Evolutionary conservation across 345 rosid species (phyloP).

Genomic region (Boechera retrofracta): DNA sequence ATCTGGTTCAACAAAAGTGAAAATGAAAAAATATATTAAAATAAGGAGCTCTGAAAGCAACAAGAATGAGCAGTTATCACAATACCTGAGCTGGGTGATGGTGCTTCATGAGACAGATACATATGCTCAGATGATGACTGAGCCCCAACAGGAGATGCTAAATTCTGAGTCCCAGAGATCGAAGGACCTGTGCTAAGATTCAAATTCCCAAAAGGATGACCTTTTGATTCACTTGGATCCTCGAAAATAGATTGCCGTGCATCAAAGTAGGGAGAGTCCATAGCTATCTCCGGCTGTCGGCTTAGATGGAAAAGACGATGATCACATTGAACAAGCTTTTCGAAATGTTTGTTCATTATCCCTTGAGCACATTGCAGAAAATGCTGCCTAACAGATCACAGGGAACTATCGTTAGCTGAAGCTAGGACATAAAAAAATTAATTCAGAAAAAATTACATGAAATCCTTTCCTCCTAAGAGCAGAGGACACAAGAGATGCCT

Average conservation of each 20-base stretch:
- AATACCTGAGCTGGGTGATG: slow-evolving; percentile 91
- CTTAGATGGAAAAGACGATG: slow-evolving; percentile 82
- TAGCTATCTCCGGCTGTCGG: slow-evolving; percentile 69
- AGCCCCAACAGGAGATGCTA: slow-evolving; percentile 67
- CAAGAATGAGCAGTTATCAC: slow-evolving; percentile 3
- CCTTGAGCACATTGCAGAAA: slow-evolving; percentile 95
- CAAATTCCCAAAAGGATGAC: slow-evolving; percentile 52
- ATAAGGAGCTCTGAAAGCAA: slow-evolving; percentile 5
- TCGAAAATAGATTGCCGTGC: slow-evolving; percentile 64
- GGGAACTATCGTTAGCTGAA: slow-evolving; percentile 17
- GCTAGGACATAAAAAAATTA: not conserved
- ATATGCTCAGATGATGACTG: slow-evolving; percentile 74
- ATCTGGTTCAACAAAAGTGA: not conserved
- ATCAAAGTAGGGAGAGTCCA: slow-evolving; percentile 89
- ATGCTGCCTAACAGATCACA: slow-evolving; percentile 67
- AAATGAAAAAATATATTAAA: not conserved
- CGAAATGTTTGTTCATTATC: slow-evolving; percentile 83
- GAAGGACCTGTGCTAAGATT: slow-evolving; percentile 51
- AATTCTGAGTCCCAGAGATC: slow-evolving; percentile 61
- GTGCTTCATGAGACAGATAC: slow-evolving; percentile 73
- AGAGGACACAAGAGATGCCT: slow-evolving; percentile 21
- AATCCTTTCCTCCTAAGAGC: slow-evolving; percentile 6
- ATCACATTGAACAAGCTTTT: slow-evolving; percentile 96
- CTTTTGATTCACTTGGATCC: slow-evolving; percentile 69
- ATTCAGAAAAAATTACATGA: slow-evolving; percentile 16